A percentile compares a stretch with the other conserved stretches of the same genome.
Evolutionary conservation across 495 filamentous ascomycete genomes (phyloP).

Genomic region (Aspergillus asperescens): DNA sequence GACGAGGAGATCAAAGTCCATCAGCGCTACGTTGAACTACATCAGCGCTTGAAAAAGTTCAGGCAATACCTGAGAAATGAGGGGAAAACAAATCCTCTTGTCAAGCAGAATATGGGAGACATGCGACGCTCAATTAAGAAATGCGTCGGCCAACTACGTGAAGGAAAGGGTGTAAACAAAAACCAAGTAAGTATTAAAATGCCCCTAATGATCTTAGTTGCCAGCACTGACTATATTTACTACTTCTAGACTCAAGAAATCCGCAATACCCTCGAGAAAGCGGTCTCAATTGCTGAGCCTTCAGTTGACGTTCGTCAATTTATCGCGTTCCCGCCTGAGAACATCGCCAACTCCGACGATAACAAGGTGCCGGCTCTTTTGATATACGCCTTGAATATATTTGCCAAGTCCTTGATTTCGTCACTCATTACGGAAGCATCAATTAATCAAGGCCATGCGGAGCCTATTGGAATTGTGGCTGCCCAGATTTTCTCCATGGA

Average conservation of each 20-base stretch:
- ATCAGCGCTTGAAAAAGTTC: constrained; percentile 66
- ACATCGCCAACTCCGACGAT: constrained; percentile 45
- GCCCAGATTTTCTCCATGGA: constrained; percentile 67
- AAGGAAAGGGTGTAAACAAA: constrained; percentile 57
- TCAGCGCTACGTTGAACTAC: constrained; percentile 61
- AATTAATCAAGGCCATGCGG: constrained; percentile 63
- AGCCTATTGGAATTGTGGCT: constrained; percentile 73
- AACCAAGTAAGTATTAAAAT: constrained; percentile 31
- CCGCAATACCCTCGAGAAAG: constrained; percentile 40
- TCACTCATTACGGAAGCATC: constrained; percentile 74
- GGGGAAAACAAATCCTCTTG: constrained; percentile 43
- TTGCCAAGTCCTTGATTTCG: constrained; percentile 68
- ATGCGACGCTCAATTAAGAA: constrained; percentile 67
- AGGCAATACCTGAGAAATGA: constrained; percentile 50
- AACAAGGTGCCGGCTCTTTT: constrained; percentile 65
- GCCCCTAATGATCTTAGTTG: not conserved
- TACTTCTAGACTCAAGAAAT: constrained; percentile 44
- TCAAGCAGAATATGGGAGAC: constrained; percentile 67
- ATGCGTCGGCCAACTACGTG: constrained; percentile 68
- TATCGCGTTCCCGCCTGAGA: constrained; percentile 51
- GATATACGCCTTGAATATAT: constrained; percentile 76
- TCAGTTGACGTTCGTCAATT: constrained; percentile 63
- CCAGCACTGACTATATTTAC: constrained; percentile 12
- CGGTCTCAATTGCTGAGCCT: constrained; percentile 44
- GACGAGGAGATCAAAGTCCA: constrained; percentile 43